phyloP scores from a whole-genome alignment of 805 yeast species.

The Yarrowia alimentaria region DNA sequence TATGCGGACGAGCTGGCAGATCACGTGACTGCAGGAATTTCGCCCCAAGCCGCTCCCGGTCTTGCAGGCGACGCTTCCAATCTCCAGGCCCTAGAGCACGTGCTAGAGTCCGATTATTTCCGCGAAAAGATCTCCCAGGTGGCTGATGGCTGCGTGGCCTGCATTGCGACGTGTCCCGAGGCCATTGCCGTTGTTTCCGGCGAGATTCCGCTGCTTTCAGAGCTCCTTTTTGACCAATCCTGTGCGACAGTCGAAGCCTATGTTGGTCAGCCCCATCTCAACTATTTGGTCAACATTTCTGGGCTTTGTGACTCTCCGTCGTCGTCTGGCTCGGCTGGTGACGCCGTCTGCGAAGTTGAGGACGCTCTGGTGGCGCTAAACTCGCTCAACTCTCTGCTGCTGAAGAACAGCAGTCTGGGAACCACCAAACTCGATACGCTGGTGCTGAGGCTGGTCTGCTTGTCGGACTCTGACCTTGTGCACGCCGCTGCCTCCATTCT shows the following conservation, averaged over 20 bases:
- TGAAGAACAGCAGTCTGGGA: constrained; percentile 3
- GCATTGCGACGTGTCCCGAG: constrained; percentile 1
- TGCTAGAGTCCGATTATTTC: not conserved
- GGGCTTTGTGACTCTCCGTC: too few relatives aligned
- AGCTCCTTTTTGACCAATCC: not conserved
- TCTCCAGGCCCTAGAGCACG: constrained; percentile 2
- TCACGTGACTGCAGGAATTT: not conserved
- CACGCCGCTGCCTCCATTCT: constrained; percentile 1
- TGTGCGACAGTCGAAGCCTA: not conserved
- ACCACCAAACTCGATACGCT: constrained; percentile 8
- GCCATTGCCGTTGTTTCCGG: not conserved
- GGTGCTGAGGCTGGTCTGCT: not conserved
- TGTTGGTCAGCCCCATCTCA: constrained; percentile 12
- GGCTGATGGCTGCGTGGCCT: not conserved
- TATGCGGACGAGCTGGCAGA: constrained; percentile 14
- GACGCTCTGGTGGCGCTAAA: too few relatives aligned
- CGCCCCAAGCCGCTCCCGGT: not conserved
- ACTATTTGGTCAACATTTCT: constrained; percentile 14
- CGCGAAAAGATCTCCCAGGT: constrained; percentile 1
- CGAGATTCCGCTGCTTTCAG: constrained; percentile 1
- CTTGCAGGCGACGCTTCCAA: constrained; percentile 1
- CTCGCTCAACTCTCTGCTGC: constrained; percentile 6
- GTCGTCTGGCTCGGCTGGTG: too few relatives aligned
- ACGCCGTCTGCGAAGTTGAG: too few relatives aligned
- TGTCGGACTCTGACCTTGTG: constrained; percentile 6